Evolutionary conservation across 2,329 filamentous ascomycete genomes (phyloP).

Genomic region (Coniochaeta prunicola): DNA sequence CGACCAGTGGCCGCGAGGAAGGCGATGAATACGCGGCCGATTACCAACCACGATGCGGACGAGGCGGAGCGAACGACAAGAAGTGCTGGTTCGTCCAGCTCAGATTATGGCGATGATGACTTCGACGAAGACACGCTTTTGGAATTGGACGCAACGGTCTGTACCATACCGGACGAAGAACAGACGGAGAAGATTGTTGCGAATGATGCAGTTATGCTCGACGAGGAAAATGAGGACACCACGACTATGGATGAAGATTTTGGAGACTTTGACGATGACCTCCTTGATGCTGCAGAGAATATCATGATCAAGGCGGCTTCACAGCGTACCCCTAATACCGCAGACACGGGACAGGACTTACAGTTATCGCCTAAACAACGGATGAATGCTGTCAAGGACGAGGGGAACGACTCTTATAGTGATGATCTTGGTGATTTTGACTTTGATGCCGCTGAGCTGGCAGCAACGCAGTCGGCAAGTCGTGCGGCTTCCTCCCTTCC

Average conservation of each 20-base stretch:
- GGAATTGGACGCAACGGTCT: slow-evolving; percentile 40
- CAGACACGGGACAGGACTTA: slow-evolving; percentile 1
- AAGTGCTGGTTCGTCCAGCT: slow-evolving; percentile 12
- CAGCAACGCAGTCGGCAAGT: slow-evolving; percentile 59
- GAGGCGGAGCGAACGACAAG: slow-evolving; percentile 30
- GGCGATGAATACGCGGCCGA: neutral
- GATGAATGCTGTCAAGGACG: slow-evolving; percentile 22
- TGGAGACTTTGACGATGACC: slow-evolving; percentile 58
- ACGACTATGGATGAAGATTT: slow-evolving; percentile 46
- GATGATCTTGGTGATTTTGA: slow-evolving; percentile 72
- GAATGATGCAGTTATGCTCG: slow-evolving; percentile 5
- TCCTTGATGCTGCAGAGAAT: slow-evolving; percentile 40
- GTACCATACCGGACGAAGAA: slow-evolving; percentile 16
- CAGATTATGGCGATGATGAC: slow-evolving; percentile 49
- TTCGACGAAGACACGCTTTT: slow-evolving; percentile 54
- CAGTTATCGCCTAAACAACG: slow-evolving; percentile 23
- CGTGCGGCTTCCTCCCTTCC: slow-evolving; percentile 20
- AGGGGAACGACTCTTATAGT: slow-evolving; percentile 43
- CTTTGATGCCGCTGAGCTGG: slow-evolving; percentile 67
- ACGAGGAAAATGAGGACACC: neutral
- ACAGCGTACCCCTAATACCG: slow-evolving; percentile 11
- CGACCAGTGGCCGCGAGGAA: neutral
- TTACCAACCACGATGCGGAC: slow-evolving; percentile 23
- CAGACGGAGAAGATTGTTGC: slow-evolving; percentile 7
- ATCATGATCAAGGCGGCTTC: slow-evolving; percentile 28